Evolutionary conservation across 495 filamentous ascomycete species (phyloP), one percentile per base, ranked within the genome.

Genomic region (Immersiella caudata): DNA sequence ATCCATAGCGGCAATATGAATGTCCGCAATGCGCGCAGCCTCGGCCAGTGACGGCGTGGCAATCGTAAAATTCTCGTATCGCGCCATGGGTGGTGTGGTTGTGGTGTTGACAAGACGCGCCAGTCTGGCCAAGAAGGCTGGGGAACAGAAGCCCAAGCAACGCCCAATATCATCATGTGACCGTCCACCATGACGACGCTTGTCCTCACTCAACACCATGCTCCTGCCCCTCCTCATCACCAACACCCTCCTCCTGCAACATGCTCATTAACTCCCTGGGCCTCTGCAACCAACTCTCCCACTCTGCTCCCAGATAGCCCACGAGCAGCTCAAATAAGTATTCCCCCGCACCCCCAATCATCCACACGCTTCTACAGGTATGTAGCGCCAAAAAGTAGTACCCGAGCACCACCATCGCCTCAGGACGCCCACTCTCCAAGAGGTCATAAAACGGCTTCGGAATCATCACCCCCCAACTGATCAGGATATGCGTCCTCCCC

Each of bases 1-100:
- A 49, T 75, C 70, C 74, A 84, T 83, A 29, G 82, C 80, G n/a
- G 70, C 62, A 25, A 81, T 67, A 50, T 83, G 81, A 40, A 82
- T 76, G 27, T 70, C 71, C 8, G 79, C 79, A 59, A 84, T 80
- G 36, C 75, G 71, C n/a, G 72, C 57, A n/a, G 76, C 80, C 64
- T 81, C 78, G 20, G 40, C 67, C 16, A 27, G 54, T 14, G 35
- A 20, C 5, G 73, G 73, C 1, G 58, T 63, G 22, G 35, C 36
- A 52, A 74, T 63, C 16, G 1, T 40, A 25, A 72, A 68, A 4
- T 1, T 33, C 11, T 29, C 21, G 21, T 68, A 25, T 33, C 26
- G 51, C 12, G 50, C 54, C 66, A 63, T 68, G 9, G 7, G 29
- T 14, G 59, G 16, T 27, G 29, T 26, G 21, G 20, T 55, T 27